phyloP scores from a whole-genome alignment of 768 basidiomycete species.

The Suillus subaureus region DNA sequence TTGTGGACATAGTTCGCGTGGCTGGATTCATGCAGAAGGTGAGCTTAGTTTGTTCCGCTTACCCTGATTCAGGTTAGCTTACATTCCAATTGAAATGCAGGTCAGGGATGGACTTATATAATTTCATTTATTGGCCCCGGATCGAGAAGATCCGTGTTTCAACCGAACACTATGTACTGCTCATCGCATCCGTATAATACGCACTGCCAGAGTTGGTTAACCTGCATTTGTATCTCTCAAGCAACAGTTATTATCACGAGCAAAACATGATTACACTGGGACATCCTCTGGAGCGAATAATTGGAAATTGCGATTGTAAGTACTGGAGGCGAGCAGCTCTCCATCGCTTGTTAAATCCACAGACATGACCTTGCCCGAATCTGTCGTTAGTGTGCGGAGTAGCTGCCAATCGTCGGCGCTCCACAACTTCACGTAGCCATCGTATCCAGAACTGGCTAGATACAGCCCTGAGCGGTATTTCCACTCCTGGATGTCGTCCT shows the following conservation, averaged over 20 bases:
- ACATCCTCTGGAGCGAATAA: constrained; percentile 81
- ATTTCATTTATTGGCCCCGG: constrained; percentile 23
- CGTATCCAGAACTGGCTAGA: constrained; percentile 92
- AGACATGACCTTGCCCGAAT: constrained; percentile 98
- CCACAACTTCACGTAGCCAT: constrained; percentile 95
- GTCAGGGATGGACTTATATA: constrained; percentile 46
- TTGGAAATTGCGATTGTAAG: constrained; percentile 94
- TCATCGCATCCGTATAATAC: constrained; percentile 6
- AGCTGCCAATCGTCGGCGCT: constrained; percentile 98
- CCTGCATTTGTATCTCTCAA: constrained; percentile 31
- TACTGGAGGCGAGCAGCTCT: constrained; percentile 83
- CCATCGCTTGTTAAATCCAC: constrained; percentile 89
- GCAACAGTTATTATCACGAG: constrained; percentile 26
- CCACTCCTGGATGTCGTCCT: constrained; percentile 57
- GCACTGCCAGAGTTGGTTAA: neutral
- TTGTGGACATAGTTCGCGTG: constrained; percentile 82
- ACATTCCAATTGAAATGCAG: constrained; percentile 23
- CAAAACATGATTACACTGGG: constrained; percentile 27
- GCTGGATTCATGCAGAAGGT: constrained; percentile 94
- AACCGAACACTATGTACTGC: constrained; percentile 2
- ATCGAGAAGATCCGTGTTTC: constrained; percentile 1
- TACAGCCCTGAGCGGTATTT: constrained; percentile 87
- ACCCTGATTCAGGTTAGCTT: constrained; percentile 24
- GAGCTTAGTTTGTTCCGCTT: constrained; percentile 23
- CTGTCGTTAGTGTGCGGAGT: constrained; percentile 84